A percentile compares a stretch with the other conserved stretches of the same genome.
phyloP scores from a whole-genome alignment of 345 rosid species.

The Noccaea caerulescens region DNA sequence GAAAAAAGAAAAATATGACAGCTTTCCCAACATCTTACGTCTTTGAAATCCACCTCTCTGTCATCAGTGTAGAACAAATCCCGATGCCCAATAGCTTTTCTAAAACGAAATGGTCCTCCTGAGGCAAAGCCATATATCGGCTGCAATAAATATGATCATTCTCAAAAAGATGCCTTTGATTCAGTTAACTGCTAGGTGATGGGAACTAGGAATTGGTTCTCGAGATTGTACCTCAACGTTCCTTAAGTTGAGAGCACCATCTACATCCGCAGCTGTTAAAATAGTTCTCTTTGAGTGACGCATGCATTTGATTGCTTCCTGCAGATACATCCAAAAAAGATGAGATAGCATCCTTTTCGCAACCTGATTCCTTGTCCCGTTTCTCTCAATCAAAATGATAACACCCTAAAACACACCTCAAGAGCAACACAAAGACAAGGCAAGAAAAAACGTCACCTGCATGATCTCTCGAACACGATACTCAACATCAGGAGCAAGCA shows the following conservation, averaged over 20 bases:
- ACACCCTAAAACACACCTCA: conserved; percentile 12
- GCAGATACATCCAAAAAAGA: conserved; percentile 33
- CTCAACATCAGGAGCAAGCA: conserved; percentile 94
- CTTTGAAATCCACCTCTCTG: conserved; percentile 91
- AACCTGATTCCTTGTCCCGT: conserved; percentile 15
- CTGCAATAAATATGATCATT: conserved; percentile 51
- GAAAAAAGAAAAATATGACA: background rate
- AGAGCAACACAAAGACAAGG: conserved; percentile 22
- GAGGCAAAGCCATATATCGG: conserved; percentile 87
- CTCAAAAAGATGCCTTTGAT: conserved; percentile 25
- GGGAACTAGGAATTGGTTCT: background rate
- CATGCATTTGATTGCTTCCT: conserved; percentile 97
- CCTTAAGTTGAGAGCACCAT: conserved; percentile 79
- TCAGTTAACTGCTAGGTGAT: conserved; percentile 9
- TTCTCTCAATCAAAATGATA: background rate
- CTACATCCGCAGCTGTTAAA: conserved; percentile 78
- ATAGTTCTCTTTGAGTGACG: conserved; percentile 86
- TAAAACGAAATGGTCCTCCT: conserved; percentile 78
- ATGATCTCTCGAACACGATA: conserved; percentile 91
- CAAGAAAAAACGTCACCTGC: conserved; percentile 55
- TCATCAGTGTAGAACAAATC: conserved; percentile 93
- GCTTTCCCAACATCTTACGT: conserved; percentile 58
- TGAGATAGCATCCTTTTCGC: background rate
- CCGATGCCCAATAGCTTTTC: conserved; percentile 84
- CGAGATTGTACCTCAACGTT: conserved; percentile 70